Percentiles rank a stretch among this genome's conserved stretches.
Evolutionary conservation across 371 early-diverging fungal genomes (phyloP).

Genomic region (Rhizopus arrhizus): DNA sequence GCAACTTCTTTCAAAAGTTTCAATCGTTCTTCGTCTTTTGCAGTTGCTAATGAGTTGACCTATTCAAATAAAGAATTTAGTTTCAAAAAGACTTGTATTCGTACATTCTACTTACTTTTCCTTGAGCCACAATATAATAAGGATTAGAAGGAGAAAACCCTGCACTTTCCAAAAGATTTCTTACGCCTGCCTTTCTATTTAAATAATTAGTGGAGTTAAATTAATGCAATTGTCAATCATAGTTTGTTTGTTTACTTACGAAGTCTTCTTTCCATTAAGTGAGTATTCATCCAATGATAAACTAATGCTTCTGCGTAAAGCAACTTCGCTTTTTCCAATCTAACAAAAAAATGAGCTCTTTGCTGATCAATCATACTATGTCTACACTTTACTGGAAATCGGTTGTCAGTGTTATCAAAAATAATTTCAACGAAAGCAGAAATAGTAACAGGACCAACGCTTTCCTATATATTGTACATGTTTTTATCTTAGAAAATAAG

Average conservation of each 20-base stretch:
- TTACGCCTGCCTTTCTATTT: slow-evolving; percentile 86
- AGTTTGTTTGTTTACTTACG: slow-evolving; percentile 48
- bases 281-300: slow-evolving; percentile 98
- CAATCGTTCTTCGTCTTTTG: slow-evolving; percentile 90
- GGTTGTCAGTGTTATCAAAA: slow-evolving; percentile 94
- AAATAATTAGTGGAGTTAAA: neutral
- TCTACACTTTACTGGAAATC: slow-evolving; percentile 78
- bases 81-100: neutral
- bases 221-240: neutral
- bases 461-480: slow-evolving; percentile 68
- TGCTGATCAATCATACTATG: neutral
- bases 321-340: slow-evolving; percentile 89
- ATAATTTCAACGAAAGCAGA: slow-evolving; percentile 97
- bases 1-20: slow-evolving; percentile 97
- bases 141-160: slow-evolving; percentile 98
- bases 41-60: slow-evolving; percentile 91
- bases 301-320: slow-evolving; percentile 92
- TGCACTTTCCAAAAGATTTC: slow-evolving; percentile 94
- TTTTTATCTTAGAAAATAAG: neutral
- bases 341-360: slow-evolving; percentile 17
- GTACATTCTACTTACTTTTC: slow-evolving; percentile 66
- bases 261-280: slow-evolving; percentile 87
- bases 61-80: slow-evolving; percentile 25
- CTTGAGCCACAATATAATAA: slow-evolving; percentile 99
- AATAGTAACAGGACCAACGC: slow-evolving; percentile 89